These are phyloP conservation scores for Miamiensis avidus DNA, from an alignment of 169 alveolate species.

Conservation along the genomic window DNA sequence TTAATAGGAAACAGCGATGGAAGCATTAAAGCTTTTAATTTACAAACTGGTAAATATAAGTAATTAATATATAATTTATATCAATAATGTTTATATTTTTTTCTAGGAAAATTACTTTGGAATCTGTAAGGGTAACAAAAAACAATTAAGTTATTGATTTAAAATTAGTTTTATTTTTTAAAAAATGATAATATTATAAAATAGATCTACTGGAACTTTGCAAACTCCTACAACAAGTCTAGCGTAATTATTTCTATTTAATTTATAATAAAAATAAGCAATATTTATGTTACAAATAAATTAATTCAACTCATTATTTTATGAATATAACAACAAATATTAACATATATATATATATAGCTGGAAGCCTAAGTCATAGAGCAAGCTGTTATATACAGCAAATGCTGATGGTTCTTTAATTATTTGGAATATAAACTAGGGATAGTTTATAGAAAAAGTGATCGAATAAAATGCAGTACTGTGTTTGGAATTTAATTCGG, in stretches of 20 bases:
- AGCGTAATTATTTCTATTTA: background rate
- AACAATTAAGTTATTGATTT: no score
- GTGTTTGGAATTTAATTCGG: conserved; percentile 73
- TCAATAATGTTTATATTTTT: no score
- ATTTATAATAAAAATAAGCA: conserved; percentile 3
- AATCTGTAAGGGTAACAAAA: background rate
- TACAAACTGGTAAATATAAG: conserved; percentile 9
- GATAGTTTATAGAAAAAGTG: conserved; percentile 63
- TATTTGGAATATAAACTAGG: conserved; percentile 84
- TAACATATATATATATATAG: conserved; percentile 15
- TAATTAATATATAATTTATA: no score
- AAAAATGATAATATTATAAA: no score
- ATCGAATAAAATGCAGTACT: conserved; percentile 69
- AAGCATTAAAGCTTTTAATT: conserved; percentile 44
- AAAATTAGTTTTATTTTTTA: no score
- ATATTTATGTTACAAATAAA: background rate
- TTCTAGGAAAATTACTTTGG: background rate
- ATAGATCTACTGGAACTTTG: conserved; percentile 4
- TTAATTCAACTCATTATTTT: no score
- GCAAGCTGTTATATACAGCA: conserved; percentile 64
- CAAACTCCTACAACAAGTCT: conserved; percentile 19
- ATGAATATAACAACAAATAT: background rate
- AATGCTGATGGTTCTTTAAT: conserved; percentile 75
- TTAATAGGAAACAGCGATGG: conserved; percentile 46
- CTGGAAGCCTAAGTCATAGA: conserved; percentile 82